Conservation (phyloP, 495 filamentous ascomycete species). For the Neurospora pannonica region DNA sequence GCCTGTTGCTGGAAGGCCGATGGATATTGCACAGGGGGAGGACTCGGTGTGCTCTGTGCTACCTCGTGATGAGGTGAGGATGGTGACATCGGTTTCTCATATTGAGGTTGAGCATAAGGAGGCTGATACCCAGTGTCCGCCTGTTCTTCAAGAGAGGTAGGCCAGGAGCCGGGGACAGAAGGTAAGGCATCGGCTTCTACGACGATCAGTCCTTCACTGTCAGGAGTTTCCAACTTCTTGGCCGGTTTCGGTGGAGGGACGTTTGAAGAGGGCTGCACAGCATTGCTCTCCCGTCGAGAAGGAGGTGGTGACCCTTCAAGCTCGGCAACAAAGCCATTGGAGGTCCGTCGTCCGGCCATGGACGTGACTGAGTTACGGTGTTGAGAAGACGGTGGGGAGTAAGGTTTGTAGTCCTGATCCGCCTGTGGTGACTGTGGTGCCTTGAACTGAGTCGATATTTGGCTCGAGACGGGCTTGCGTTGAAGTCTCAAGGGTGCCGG, state of each 20-base stretch:
- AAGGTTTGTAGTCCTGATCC: neutral
- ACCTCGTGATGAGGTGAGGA: neutral
- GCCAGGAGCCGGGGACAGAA: neutral
- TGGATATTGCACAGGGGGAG: neutral
- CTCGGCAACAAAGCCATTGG: neutral
- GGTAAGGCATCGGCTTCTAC: neutral
- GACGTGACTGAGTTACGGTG: neutral
- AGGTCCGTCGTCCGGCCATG: neutral
- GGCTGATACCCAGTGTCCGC: neutral
- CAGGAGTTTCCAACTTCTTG: neutral
- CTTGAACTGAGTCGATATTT: neutral
- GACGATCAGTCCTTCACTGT: neutral
- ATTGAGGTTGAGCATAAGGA: neutral
- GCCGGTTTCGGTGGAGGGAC: neutral
- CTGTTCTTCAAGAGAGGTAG: neutral
- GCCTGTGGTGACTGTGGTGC: neutral
- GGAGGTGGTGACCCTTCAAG: neutral
- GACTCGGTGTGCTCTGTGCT: neutral
- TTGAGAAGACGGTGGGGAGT: neutral
- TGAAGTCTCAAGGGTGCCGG: neutral
- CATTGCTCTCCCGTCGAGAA: neutral
- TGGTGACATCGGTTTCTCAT: neutral
- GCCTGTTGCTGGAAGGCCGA: neutral
- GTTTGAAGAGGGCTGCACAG: neutral
- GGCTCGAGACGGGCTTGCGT: neutral